Conservation (phyloP, 169 alveolate genomes). For the Pseudocohnilembus persalinus region DNA sequence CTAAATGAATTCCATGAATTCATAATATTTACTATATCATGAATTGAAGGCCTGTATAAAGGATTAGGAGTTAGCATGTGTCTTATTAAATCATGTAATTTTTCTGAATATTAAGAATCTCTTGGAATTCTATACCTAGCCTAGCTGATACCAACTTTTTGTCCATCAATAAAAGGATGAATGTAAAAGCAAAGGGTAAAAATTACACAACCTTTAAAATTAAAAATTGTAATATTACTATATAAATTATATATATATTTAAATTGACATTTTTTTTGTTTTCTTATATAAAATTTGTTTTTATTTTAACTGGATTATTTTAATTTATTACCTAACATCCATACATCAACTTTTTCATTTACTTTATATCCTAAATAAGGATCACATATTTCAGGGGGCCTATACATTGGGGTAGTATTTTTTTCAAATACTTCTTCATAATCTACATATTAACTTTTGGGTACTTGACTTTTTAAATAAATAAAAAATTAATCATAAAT, state of each 20-base stretch:
- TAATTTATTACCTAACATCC: constrained; percentile 84
- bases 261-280: no score
- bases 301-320: no score
- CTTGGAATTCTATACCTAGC: constrained; percentile 71
- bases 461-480: not conserved
- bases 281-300: no score
- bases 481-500: no score
- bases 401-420: constrained; percentile 88
- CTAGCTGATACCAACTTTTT: constrained; percentile 76
- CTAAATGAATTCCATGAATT: not conserved
- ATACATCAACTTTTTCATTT: constrained; percentile 81
- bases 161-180: constrained; percentile 85
- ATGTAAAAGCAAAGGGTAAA: constrained; percentile 79
- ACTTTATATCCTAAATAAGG: constrained; percentile 67
- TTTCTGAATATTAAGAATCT: constrained; percentile 49
- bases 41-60: constrained; percentile 54
- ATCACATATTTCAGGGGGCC: constrained; percentile 94
- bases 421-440: constrained; percentile 82
- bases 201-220: constrained; percentile 66
- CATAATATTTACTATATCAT: constrained; percentile 9
- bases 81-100: constrained; percentile 72
- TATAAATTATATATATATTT: not conserved
- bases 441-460: constrained; percentile 36
- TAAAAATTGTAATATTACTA: not conserved
- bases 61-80: constrained; percentile 82